A percentile compares a stretch with the other conserved stretches of the same genome.
phyloP scores from a whole-genome alignment of 352 stramenopile species.

The Phytophthora vignae region DNA sequence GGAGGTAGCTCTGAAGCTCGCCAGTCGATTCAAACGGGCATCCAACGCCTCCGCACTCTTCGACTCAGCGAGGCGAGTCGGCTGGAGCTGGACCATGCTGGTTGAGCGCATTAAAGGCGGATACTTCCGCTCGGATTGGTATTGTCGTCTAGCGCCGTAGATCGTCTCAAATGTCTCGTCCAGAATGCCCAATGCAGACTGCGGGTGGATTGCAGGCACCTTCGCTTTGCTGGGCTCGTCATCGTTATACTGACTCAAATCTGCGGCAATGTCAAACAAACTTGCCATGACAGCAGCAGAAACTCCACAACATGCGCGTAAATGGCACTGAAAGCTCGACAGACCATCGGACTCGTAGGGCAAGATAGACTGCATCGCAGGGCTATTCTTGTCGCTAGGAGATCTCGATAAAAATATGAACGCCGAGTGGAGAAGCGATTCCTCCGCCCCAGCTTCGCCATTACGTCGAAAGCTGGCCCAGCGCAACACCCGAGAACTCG shows the following conservation, averaged over 20 bases:
- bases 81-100: slow-evolving; percentile 24
- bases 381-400: slow-evolving; percentile 17
- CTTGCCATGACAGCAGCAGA: slow-evolving; percentile 43
- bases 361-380: not conserved
- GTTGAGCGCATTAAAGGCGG: slow-evolving; percentile 20
- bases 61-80: slow-evolving; percentile 24
- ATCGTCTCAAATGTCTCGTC: slow-evolving; percentile 65
- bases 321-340: not conserved
- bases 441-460: not conserved
- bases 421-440: not conserved
- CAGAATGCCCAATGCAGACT: slow-evolving; percentile 51
- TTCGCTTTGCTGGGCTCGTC: not conserved
- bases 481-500: not conserved
- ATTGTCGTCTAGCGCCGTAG: slow-evolving; percentile 32
- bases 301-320: slow-evolving; percentile 9
- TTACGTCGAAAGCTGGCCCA: not conserved
- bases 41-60: slow-evolving; percentile 28
- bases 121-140: slow-evolving; percentile 15
- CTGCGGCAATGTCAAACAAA: slow-evolving; percentile 69
- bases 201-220: slow-evolving; percentile 5
- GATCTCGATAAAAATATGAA: slow-evolving; percentile 18
- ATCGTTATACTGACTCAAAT: slow-evolving; percentile 54
- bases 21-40: slow-evolving; percentile 26
- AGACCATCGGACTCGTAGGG: slow-evolving; percentile 1
- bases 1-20: slow-evolving; percentile 20